These are phyloP conservation scores for Vanrija humicola DNA, from an alignment of 1,284 basidiomycete genomes.

Conservation along the genomic window DNA sequence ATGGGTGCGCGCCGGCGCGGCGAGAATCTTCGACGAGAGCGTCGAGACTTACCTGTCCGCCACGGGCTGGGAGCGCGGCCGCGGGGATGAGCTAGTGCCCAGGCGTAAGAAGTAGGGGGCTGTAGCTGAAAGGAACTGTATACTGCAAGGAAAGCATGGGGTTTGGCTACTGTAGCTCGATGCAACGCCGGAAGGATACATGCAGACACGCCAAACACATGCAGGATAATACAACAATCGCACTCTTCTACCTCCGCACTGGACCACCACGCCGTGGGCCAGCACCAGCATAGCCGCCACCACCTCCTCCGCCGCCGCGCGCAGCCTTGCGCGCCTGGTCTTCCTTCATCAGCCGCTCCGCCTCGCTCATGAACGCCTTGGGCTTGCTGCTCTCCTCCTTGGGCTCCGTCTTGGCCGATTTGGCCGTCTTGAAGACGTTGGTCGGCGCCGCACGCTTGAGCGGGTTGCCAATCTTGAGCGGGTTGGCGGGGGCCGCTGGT, in stretches of 20 bases:
- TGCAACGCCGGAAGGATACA: too few species aligned
- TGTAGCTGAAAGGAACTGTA: too few species aligned
- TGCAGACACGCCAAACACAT: neutral
- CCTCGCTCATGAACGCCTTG: slow-evolving; percentile 62
- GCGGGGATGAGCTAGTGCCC: slow-evolving; percentile 8
- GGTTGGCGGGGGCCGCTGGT: neutral
- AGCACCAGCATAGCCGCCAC: slow-evolving; percentile 15
- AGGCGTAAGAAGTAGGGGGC: neutral
- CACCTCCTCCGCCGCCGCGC: slow-evolving; percentile 9
- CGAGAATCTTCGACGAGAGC: slow-evolving; percentile 29
- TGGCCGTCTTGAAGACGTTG: slow-evolving; percentile 63
- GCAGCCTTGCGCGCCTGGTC: slow-evolving; percentile 71
- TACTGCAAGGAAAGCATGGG: too few species aligned
- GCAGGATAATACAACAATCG: neutral
- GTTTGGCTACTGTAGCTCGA: too few species aligned
- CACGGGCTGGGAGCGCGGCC: slow-evolving; percentile 35
- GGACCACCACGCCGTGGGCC: slow-evolving; percentile 7
- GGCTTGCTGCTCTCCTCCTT: slow-evolving; percentile 51
- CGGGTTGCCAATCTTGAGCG: slow-evolving; percentile 27
- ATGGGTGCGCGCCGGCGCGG: slow-evolving; percentile 38
- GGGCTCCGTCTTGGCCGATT: slow-evolving; percentile 51
- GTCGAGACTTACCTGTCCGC: slow-evolving; percentile 28
- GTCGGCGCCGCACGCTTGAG: slow-evolving; percentile 51
- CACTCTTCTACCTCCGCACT: neutral
- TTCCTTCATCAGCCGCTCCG: slow-evolving; percentile 79